Evolutionary conservation across 1,139 yeast genomes (phyloP).

Genomic region (Hyphopichia buzzinii): DNA sequence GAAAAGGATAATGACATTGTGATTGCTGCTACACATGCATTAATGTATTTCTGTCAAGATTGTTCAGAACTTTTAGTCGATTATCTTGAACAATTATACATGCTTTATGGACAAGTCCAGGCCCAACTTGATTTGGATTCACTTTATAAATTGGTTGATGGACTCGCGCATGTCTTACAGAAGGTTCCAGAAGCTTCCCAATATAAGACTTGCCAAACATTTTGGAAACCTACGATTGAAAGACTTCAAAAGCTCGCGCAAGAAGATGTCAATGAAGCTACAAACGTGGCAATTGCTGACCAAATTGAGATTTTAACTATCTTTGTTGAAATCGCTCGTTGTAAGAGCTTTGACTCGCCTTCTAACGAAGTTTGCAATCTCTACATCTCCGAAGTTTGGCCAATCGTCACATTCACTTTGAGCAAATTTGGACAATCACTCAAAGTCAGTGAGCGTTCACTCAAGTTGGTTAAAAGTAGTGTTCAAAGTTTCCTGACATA

Average conservation of each 20-base stretch:
- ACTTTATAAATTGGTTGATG: conserved; percentile 80
- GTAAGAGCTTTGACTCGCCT: conserved; percentile 31
- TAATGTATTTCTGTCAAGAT: conserved; percentile 93
- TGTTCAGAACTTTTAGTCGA: conserved; percentile 68
- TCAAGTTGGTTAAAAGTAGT: conserved; percentile 65
- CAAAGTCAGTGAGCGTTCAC: conserved; percentile 69
- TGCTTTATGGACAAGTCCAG: conserved; percentile 67
- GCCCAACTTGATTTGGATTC: conserved; percentile 63
- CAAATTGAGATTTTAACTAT: conserved; percentile 72
- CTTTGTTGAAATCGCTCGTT: conserved; percentile 59
- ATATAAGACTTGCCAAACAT: conserved; percentile 44
- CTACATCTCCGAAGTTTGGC: conserved; percentile 57
- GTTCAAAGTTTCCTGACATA: conserved; percentile 69
- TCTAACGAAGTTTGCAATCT: conserved; percentile 58
- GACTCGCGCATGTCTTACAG: conserved; percentile 79
- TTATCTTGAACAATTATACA: conserved; percentile 72
- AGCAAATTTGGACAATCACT: conserved; percentile 53
- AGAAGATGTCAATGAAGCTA: conserved; percentile 22
- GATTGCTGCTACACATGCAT: conserved; percentile 88
- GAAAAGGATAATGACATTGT: conserved; percentile 49
- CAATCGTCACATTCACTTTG: conserved; percentile 50
- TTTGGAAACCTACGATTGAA: conserved; percentile 65
- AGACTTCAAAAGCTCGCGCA: conserved; percentile 33
- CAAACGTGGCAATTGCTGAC: conserved; percentile 59
- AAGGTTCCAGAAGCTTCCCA: conserved; percentile 44